Evolutionary conservation across 208 protist species (phyloP), one percentile per base, ranked within the genome.

Genomic region (Leishmania amazonensis): DNA sequence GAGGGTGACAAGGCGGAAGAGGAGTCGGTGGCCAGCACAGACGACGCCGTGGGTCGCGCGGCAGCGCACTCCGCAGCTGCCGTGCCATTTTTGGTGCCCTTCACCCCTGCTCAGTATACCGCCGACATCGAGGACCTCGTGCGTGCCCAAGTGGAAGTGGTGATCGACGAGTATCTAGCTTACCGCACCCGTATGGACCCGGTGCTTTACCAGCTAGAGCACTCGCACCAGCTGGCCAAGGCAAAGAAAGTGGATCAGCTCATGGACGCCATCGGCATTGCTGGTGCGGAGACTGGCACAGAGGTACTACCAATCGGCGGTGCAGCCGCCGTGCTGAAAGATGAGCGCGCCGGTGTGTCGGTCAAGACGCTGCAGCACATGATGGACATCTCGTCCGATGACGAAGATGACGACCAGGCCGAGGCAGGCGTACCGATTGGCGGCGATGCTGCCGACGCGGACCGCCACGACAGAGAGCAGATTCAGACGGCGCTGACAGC

Each of bases 401-500:
- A 87, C 58, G 84, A 71, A 8, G 80, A 81, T 45, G 78, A 86
- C 58, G 81, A 87, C 24, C 81, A 83, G 0, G 77, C 79, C 17
- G 83, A 85, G 47, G 49, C 47, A 8, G 71, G 47, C 38, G 31
- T 35, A 28, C 31, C 11, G 9, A 62, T 76, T 28, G 67, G 72
- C 49, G 49, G n/a, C 5, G 85, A 49, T 24, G 81, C 76, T 7
- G 84, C 67, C 21, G 83, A 85, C 74, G 84, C 86, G 57, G 85
- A 91, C 38, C 76, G 83, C 58, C 83, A 91, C 45, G 86, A 91
- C 57, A 35, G 83, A 53, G 81, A 92, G 77, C 84, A 88, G n/a
- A 94, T 97, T 74, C 84, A 90, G 75, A 90, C 89, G 31, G 94
- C 94, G 3, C 87, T 97, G 47, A 88, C 92, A 11, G 93, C 92